Evolutionary conservation across 192 early-diverging fungal species (phyloP), one percentile per base, ranked within the genome.

Genomic region (Backusella mclennaniae): DNA sequence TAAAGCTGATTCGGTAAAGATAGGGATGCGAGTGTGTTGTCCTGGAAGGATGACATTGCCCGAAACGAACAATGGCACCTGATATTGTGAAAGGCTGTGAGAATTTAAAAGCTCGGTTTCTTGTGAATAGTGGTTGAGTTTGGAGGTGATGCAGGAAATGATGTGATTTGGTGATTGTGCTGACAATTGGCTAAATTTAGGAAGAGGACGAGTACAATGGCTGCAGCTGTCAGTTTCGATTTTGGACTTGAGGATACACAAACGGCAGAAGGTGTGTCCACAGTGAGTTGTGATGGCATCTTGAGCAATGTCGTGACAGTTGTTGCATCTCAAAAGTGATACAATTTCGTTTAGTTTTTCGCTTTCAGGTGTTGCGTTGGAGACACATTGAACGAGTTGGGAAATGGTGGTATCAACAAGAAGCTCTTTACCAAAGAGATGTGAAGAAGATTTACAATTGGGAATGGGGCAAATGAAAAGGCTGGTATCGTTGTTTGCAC

Each of bases 221-320:
- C 15, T 21, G 17, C 70, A 72, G 4, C 31, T 72, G 70, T 49
- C 70, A 29, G 70, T 72, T 19, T 29, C 44, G 29, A 72, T 19
- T 33, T 72, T 72, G 39, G 17, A 31, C 29, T 72, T 41, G 17
- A 72, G 21, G 26, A 72, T 42, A 31, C 70, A 72, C 23, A 72
- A 31, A 46, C 70, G 39, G 9, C 70, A 72, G 41, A 52, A 72
- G 7, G 70, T 72, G 42, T 72, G 70, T 39, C 70, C 70, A 19
- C 70, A 72, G 8, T 72, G 70, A 5, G 70, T 72, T 14, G 70
- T 72, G 15, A 72, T 72, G 21, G 70, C 44, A 44, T 46, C 41
- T 8, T 44, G 29, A 8, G 44, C 41, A 17, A 44, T 72, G 9
- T 29, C 6, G 17, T 39, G 44, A 31, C 70, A 72, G 31, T 44